Conservation (phyloP, 441 rosid species). For the Kokia cookei region DNA sequence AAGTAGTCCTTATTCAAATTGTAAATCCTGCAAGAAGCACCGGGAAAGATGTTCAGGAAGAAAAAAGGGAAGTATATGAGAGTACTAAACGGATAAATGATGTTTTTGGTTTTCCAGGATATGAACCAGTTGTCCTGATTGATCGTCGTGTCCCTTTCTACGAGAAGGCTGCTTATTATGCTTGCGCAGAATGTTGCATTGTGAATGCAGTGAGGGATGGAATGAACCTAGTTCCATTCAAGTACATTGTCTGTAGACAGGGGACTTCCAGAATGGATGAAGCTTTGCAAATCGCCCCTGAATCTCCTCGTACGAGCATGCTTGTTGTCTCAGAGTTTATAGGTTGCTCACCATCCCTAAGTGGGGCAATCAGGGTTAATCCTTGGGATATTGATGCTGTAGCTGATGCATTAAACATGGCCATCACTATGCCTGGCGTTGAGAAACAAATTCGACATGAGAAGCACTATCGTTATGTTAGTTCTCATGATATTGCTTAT, state of each 20-base stretch:
- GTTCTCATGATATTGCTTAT: slow-evolving; percentile 15
- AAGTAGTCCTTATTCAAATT: slow-evolving; percentile 48
- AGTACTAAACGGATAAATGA: slow-evolving; percentile 56
- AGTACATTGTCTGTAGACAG: slow-evolving; percentile 15
- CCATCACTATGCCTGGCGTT: slow-evolving; percentile 2
- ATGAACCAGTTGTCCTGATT: slow-evolving; percentile 71
- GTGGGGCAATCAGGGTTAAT: slow-evolving; percentile 17
- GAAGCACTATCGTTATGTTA: slow-evolving; percentile 13
- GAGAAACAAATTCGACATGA: slow-evolving; percentile 15
- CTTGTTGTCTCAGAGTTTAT: slow-evolving; percentile 13
- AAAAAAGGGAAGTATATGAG: slow-evolving; percentile 46
- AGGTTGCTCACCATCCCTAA: slow-evolving; percentile 15
- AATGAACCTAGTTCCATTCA: slow-evolving; percentile 11
- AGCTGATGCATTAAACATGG: slow-evolving; percentile 12
- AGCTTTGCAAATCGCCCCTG: background rate
- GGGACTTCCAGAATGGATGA: slow-evolving; percentile 5
- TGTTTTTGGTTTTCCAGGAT: slow-evolving; percentile 46
- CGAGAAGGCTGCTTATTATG: slow-evolving; percentile 36
- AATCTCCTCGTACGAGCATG: slow-evolving; percentile 6
- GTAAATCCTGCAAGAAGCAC: slow-evolving; percentile 78
- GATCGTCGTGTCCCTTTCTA: slow-evolving; percentile 56
- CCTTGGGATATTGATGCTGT: slow-evolving; percentile 17
- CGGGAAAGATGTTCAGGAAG: slow-evolving; percentile 74
- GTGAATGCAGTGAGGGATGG: slow-evolving; percentile 18
- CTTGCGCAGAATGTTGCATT: slow-evolving; percentile 12